Evolutionary conservation across 345 rosid species (phyloP).

Genomic region (Lumnitzera littorea): DNA sequence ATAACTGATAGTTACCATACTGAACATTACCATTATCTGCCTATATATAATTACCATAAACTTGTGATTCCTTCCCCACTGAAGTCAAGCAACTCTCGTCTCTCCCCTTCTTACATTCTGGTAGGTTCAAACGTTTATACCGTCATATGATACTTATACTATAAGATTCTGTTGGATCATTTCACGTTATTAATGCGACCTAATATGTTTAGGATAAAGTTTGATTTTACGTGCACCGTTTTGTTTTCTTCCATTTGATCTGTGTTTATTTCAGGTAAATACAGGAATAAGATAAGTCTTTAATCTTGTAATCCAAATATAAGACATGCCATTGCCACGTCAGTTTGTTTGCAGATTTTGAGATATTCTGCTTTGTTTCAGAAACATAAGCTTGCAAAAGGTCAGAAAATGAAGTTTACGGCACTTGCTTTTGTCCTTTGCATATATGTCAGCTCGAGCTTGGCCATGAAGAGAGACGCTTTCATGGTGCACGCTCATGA

Average conservation of each 20-base stretch:
- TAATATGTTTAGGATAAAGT: not conserved
- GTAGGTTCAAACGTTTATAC: not conserved
- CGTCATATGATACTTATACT: not conserved
- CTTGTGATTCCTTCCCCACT: too few relatives aligned
- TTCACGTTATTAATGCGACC: not conserved
- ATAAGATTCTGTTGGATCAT: too few relatives aligned
- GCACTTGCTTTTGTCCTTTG: constrained; percentile 14
- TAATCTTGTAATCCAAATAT: not conserved
- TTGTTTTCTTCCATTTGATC: not conserved
- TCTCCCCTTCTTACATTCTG: too few relatives aligned
- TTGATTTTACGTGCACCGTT: not conserved
- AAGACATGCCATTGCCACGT: not conserved
- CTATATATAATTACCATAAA: too few relatives aligned
- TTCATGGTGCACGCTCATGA: constrained; percentile 1
- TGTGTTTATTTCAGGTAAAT: too few relatives aligned
- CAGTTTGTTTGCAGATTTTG: not conserved
- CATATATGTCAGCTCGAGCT: constrained; percentile 18
- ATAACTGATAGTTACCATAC: too few relatives aligned
- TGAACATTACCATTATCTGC: too few relatives aligned
- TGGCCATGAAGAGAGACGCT: constrained; percentile 6
- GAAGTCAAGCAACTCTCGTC: too few relatives aligned
- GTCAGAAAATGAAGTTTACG: constrained; percentile 15
- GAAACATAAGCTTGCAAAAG: not conserved
- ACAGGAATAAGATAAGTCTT: not conserved
- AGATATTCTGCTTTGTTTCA: not conserved